Evolutionary conservation across 2,329 filamentous ascomycete genomes (phyloP).

Genomic region (Arthrinium phaeospermum): DNA sequence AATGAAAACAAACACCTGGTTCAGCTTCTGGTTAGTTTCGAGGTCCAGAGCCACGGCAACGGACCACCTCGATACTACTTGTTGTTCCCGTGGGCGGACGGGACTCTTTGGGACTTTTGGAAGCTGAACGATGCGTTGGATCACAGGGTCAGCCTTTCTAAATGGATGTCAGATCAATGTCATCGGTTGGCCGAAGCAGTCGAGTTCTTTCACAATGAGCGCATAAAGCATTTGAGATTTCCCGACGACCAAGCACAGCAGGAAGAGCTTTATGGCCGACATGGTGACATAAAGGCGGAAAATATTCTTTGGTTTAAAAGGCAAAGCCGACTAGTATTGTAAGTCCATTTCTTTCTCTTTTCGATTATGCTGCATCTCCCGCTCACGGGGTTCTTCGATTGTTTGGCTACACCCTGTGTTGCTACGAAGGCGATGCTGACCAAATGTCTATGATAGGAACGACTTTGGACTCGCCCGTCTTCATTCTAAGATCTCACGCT

Average conservation of each 20-base stretch:
- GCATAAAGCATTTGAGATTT: background rate
- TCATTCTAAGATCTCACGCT: slow-evolving; percentile 39
- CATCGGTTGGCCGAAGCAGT: background rate
- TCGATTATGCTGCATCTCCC: background rate
- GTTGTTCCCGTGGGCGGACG: slow-evolving; percentile 30
- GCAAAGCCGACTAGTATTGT: background rate
- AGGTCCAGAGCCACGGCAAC: background rate
- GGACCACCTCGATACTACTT: slow-evolving; percentile 22
- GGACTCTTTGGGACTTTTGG: slow-evolving; percentile 29
- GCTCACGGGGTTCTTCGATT: background rate
- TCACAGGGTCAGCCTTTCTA: slow-evolving; percentile 22
- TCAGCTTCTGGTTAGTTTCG: background rate
- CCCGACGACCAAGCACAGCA: slow-evolving; percentile 18
- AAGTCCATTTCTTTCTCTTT: background rate
- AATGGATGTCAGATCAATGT: background rate
- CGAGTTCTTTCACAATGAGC: background rate
- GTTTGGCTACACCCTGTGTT: background rate
- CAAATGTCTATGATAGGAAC: too few relatives aligned
- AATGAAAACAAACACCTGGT: background rate
- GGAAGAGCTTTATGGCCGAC: slow-evolving; percentile 36
- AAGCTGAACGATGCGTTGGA: slow-evolving; percentile 22
- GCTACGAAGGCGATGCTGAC: too few relatives aligned
- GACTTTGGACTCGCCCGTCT: slow-evolving; percentile 43
- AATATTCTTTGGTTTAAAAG: slow-evolving; percentile 41
- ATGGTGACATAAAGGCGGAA: slow-evolving; percentile 43